Evolutionary conservation across 441 rosid genomes (phyloP).

Genomic region (Bocquillonia castaneifolia): DNA sequence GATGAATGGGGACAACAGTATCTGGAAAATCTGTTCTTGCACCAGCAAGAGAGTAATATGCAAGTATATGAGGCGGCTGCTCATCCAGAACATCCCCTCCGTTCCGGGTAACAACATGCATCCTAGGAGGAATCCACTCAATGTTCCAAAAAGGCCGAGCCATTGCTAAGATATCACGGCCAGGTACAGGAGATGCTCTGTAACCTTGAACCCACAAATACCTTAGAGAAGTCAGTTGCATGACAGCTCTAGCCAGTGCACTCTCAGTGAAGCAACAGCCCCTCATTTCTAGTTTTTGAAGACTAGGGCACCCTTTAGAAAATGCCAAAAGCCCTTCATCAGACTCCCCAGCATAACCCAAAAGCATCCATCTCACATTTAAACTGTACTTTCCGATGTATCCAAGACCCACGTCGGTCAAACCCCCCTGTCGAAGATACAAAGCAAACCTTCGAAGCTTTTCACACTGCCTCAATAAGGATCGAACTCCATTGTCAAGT

Average conservation of each 20-base stretch:
- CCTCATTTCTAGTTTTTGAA: slow-evolving; percentile 86
- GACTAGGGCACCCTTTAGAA: slow-evolving; percentile 74
- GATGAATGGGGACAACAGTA: slow-evolving; percentile 53
- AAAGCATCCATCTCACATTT: slow-evolving; percentile 85
- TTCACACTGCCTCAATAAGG: slow-evolving; percentile 70
- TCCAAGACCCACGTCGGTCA: slow-evolving; percentile 70
- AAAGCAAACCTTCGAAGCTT: slow-evolving; percentile 74
- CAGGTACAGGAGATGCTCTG: slow-evolving; percentile 38
- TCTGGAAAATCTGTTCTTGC: slow-evolving; percentile 75
- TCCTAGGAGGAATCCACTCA: slow-evolving; percentile 70
- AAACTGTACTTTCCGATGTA: slow-evolving; percentile 67
- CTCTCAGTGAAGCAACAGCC: slow-evolving; percentile 77
- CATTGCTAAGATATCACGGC: slow-evolving; percentile 58
- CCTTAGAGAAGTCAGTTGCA: slow-evolving; percentile 63
- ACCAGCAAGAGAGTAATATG: slow-evolving; percentile 88
- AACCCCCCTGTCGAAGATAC: slow-evolving; percentile 70
- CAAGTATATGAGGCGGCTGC: slow-evolving; percentile 83
- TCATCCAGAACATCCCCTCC: slow-evolving; percentile 40
- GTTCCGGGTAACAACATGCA: slow-evolving; percentile 21
- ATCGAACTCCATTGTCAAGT: slow-evolving; percentile 78
- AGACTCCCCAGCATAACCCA: slow-evolving; percentile 78
- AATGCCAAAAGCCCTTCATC: slow-evolving; percentile 71
- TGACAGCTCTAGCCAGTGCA: slow-evolving; percentile 62
- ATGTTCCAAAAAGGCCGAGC: slow-evolving; percentile 92
- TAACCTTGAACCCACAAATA: slow-evolving; percentile 94